Evolutionary conservation across 192 early-diverging fungal genomes (phyloP).

Genomic region (Linnemannia zychae): DNA sequence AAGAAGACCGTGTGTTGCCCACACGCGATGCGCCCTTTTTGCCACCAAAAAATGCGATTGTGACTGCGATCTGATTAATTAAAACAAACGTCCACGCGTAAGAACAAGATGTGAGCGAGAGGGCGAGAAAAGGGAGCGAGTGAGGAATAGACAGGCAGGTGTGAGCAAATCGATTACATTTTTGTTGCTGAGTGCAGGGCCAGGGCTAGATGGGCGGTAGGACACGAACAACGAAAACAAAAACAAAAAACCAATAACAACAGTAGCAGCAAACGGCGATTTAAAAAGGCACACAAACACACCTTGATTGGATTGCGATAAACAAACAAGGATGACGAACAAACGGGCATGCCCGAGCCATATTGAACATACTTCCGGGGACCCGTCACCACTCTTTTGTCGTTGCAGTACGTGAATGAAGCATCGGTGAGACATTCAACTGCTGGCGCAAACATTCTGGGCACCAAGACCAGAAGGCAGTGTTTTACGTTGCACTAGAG

Average conservation of each 20-base stretch:
- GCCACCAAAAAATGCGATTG: not conserved
- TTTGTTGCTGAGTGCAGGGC: not conserved
- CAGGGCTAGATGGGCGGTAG: not conserved
- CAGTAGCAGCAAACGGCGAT: not conserved
- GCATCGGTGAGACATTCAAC: too few relatives aligned
- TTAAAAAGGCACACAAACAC: not conserved
- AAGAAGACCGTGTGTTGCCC: not conserved
- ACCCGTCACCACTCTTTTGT: too few relatives aligned
- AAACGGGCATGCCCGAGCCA: not conserved
- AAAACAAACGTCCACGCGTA: not conserved
- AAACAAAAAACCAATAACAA: not conserved
- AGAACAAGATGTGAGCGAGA: too few relatives aligned
- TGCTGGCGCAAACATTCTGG: too few relatives aligned
- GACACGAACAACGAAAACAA: not conserved
- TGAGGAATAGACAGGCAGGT: not conserved
- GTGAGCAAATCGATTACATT: not conserved
- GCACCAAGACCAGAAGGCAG: too few relatives aligned
- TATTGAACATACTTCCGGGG: not conserved
- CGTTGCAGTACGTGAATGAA: too few relatives aligned
- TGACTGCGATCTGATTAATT: not conserved
- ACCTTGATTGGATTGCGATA: not conserved
- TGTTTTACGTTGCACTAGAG: too few relatives aligned
- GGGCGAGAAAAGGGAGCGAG: not conserved
- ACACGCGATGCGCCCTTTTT: not conserved
- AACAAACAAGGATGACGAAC: not conserved